Base-by-base conservation (phyloP, 2,329 filamentous ascomycete genomes). In the Xenoacremonium recifei region DNA sequence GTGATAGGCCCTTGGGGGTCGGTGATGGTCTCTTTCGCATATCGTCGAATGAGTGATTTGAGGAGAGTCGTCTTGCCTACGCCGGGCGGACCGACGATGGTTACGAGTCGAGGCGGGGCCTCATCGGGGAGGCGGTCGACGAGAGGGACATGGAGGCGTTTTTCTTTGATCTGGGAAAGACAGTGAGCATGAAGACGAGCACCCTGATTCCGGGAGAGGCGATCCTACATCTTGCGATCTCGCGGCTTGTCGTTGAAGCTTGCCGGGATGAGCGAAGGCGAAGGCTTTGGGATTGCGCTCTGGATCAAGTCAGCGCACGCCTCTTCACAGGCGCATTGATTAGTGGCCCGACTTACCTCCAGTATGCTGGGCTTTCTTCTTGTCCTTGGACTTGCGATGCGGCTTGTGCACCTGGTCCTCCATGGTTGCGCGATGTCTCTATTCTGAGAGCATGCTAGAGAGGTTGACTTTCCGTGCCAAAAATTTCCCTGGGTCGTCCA, bases 111-210 rank as follows among this genome's bases (percentile, higher is more conserved):
- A 44, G 93, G 93, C 19, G 93, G 91, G 13, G 93, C 87, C 71
- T 97, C 93, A 68, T 97, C 92, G 52, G 93, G 92, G 20, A 97
- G 76, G 54, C 95, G 85, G 74, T 99, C 93, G 70, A 97, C 87
- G 64, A 96, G 86, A 33, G 93, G 93, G 15, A 99, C 93, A 76
- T 99, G 95, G 29, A 97, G 77, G 45, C 92, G 82, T 70, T 95
- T 96, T 70, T 99, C 95, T 77, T 89, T 93, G 67, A 96, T 84
- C 86, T 91, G 44, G 17, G 40, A 16, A 19, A 5, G 40, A 17
- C 6, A 35, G 39, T 66, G 40, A 69, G 58, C 29, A 53, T 7
- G 25, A n/a, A 6, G 2, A 3, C 1, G 20, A 49, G 11, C 10
- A 10, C 29, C 23, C 13, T 27, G 23, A 13, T 27, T 6, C n/a